These are phyloP conservation scores for Platanus orientalis DNA, from an alignment of 164 flowering plant species.

Conservation along the genomic window DNA sequence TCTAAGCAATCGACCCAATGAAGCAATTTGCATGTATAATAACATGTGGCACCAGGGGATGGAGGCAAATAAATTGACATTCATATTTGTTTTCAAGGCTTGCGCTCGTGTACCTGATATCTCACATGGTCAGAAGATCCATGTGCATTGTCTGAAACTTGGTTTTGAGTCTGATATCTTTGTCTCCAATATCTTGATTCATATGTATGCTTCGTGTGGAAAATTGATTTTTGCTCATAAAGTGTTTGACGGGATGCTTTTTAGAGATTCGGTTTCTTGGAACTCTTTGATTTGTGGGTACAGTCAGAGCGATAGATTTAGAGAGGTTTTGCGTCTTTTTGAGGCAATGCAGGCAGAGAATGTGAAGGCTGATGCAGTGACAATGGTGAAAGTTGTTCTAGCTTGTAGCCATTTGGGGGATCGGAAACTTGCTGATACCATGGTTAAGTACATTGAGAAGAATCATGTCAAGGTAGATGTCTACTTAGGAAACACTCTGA, in stretches of 20 bases:
- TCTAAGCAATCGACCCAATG: neutral
- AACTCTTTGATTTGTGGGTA: slow-evolving; percentile 2
- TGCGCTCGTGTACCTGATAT: neutral
- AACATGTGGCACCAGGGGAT: neutral
- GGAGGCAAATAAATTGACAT: neutral
- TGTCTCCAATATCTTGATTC: neutral
- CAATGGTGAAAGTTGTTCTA: neutral
- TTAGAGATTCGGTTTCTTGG: neutral
- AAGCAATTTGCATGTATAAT: neutral
- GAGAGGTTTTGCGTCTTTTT: neutral
- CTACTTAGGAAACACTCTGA: neutral
- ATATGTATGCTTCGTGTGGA: neutral
- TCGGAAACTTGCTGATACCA: neutral
- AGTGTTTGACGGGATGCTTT: neutral
- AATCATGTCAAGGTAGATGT: neutral
- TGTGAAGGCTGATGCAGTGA: neutral
- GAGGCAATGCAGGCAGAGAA: neutral
- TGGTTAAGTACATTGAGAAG: neutral
- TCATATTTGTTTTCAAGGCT: neutral
- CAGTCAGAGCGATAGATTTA: neutral
- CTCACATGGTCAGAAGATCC: neutral
- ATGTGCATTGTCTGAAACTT: neutral
- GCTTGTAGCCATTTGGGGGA: neutral
- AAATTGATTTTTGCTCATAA: neutral
- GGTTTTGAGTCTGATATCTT: neutral